Conservation (phyloP, 345 rosid species). For the Camelina sativa region DNA sequence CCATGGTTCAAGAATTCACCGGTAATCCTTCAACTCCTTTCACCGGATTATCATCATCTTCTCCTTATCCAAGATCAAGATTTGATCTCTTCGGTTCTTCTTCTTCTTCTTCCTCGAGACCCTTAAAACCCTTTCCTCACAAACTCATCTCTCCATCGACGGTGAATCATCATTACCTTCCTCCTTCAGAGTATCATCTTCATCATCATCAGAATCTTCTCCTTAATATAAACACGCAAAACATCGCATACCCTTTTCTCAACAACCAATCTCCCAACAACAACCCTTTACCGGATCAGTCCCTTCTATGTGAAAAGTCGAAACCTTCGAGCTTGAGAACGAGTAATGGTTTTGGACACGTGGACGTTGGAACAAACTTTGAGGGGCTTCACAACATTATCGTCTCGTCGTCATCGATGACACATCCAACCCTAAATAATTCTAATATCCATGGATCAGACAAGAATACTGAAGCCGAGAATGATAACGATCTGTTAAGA, state of each 20-base stretch:
- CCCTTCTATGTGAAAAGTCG: conserved; percentile 24
- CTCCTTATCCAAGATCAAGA: conserved; percentile 64
- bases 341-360: conserved; percentile 37
- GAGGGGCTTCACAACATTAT: conserved; percentile 57
- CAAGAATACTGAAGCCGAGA: conserved; percentile 11
- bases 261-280: conserved; percentile 55
- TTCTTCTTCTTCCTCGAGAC: conserved; percentile 47
- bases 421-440: conserved; percentile 45
- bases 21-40: conserved; percentile 94
- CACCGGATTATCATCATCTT: conserved; percentile 50
- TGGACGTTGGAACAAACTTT: conserved; percentile 37
- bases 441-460: conserved; percentile 31
- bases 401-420: conserved; percentile 39
- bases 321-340: conserved; percentile 32
- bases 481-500: conserved; percentile 46
- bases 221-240: conserved; percentile 51
- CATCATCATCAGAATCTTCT: conserved; percentile 29
- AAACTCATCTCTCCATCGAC: conserved; percentile 48
- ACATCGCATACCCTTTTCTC: conserved; percentile 51
- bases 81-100: conserved; percentile 69
- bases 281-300: conserved; percentile 42
- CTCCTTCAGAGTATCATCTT: conserved; percentile 32
- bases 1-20: conserved; percentile 98
- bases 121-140: conserved; percentile 58
- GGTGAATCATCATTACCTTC: conserved; percentile 13